These are phyloP conservation scores for Tolypocladium ovalisporum DNA, from an alignment of 2,329 filamentous ascomycete species.

Conservation along the genomic window DNA sequence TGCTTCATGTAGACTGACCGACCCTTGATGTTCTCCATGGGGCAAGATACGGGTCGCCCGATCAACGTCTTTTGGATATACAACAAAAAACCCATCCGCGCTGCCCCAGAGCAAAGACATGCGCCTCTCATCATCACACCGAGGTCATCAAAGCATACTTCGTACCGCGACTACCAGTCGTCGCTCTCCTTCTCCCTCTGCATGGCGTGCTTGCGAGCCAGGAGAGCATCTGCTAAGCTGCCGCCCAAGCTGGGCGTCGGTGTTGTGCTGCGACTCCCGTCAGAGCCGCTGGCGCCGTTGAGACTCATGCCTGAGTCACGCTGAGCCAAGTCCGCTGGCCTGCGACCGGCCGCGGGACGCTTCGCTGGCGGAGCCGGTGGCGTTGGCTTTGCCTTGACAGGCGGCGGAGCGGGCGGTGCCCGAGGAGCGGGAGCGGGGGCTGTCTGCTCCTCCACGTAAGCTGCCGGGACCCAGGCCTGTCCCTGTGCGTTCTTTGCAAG, in stretches of 20 bases:
- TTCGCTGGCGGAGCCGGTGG: slow-evolving; percentile 73
- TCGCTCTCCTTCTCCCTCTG: slow-evolving; percentile 58
- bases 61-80: not conserved
- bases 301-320: slow-evolving; percentile 62
- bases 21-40: not conserved
- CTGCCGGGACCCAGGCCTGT: slow-evolving; percentile 91
- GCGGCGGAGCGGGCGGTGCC: slow-evolving; percentile 55
- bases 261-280: slow-evolving; percentile 57
- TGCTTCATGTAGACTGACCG: not conserved
- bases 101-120: not conserved
- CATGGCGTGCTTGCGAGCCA: slow-evolving; percentile 68
- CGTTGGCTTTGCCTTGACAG: slow-evolving; percentile 49
- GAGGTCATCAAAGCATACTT: not conserved
- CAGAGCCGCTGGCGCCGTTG: slow-evolving; percentile 43
- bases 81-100: not conserved
- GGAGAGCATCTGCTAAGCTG: slow-evolving; percentile 67
- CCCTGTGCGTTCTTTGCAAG: slow-evolving; percentile 61
- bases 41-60: not conserved
- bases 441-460: slow-evolving; percentile 81
- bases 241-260: slow-evolving; percentile 62
- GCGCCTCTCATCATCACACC: not conserved
- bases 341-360: slow-evolving; percentile 61
- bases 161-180: slow-evolving; percentile 43
- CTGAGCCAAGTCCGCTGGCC: slow-evolving; percentile 57
- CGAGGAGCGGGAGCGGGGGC: slow-evolving; percentile 49